Evolutionary conservation across 73 alveolate species (phyloP).

Genomic region (Stentor coeruleus): DNA sequence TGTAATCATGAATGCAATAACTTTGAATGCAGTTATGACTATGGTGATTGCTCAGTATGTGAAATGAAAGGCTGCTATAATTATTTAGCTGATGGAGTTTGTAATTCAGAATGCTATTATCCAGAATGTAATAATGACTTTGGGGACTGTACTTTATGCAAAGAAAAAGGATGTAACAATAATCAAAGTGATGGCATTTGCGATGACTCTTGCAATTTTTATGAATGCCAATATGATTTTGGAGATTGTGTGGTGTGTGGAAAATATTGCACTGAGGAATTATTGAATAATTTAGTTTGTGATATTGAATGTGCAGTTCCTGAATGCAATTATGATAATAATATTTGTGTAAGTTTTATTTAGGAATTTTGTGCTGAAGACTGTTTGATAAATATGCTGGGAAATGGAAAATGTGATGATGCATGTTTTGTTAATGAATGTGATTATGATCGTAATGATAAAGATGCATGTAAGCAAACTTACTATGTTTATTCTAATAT

Average conservation of each 20-base stretch:
- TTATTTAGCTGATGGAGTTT: no score
- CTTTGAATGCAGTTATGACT: not conserved
- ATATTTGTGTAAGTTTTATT: no score
- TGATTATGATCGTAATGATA: not conserved
- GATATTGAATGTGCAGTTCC: not conserved
- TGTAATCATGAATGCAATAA: not conserved
- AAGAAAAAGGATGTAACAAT: not conserved
- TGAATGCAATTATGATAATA: not conserved
- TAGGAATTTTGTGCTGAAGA: not conserved
- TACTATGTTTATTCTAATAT: no score
- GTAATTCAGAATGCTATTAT: no score
- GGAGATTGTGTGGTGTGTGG: not conserved
- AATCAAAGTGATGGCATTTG: not conserved
- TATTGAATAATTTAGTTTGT: no score
- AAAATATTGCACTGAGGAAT: not conserved
- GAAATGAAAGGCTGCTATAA: no score
- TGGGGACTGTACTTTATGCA: no score
- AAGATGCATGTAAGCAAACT: no score
- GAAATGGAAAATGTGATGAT: not conserved
- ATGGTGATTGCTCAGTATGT: constrained; percentile 4
- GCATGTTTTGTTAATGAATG: not conserved
- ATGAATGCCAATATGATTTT: not conserved
- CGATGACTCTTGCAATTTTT: not conserved
- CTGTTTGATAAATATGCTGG: not conserved
- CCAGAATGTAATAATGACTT: no score